Evolutionary conservation across 352 stramenopile species (phyloP), one percentile per base, ranked within the genome.

Genomic region (Phytophthora brassicae): DNA sequence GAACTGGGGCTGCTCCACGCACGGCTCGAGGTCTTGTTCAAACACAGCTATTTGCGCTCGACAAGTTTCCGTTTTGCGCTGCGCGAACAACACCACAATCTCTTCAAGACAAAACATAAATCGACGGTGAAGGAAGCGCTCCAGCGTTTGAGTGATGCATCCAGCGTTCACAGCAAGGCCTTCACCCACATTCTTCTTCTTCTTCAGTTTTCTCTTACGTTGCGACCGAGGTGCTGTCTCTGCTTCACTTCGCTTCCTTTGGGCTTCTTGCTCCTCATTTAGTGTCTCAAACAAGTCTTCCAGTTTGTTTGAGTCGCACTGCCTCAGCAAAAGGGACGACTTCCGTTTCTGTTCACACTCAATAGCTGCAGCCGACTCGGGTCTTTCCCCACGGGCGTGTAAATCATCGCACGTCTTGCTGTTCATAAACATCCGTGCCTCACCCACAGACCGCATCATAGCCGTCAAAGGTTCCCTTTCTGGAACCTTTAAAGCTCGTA

Each of bases 101-200:
- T 88, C 81, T 56, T 91, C 84, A 0, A 94, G 67, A 47, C 84
- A 92, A 29, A 85, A 92, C 12, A 94, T 72, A 57, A 94, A 94
- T 3, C 84, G 77, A 2, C 84, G 84, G 35, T 94, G 84, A 42
- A 70, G 51, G 52, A 94, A 92, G 11, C 84, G 78, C 43, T 74
- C 49, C 17, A 94, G 59, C 53, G 74, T 88, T 3, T 29, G 51
- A 16, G 69, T 74, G 14, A 77, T 49, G 17, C 55, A 60, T 1
- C 60, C 69, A 41, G 59, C 65, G 1, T 52, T 68, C 2, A 19
- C 51, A 16, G 53, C 58, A 17, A 67, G 48, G 3, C 33, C 16
- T 9, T 71, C 44, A 13, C 51, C 39, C 1, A 68, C 33, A 24
- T 57, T 78, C 46, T 67, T 80, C 60, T 67, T 80, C 60, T 64